Evolutionary conservation across 768 basidiomycete genomes (phyloP).

Genomic region (Kwoniella heveanensis): DNA sequence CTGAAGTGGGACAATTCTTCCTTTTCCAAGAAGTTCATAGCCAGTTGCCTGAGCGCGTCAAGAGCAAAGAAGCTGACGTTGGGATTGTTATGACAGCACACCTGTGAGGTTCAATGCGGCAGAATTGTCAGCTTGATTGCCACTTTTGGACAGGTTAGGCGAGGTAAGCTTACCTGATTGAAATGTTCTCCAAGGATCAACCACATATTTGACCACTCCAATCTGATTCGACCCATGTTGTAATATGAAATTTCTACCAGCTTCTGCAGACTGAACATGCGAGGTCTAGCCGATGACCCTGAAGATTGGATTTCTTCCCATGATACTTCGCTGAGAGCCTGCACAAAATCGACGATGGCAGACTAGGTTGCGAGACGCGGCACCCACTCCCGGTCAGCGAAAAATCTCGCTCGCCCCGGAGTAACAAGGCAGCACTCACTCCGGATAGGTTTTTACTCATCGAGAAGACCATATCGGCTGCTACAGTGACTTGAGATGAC

Average conservation of each 20-base stretch:
- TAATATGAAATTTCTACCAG: slow-evolving; percentile 99
- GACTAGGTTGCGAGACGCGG: slow-evolving; percentile 66
- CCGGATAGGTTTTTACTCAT: slow-evolving; percentile 91
- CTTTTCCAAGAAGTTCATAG: slow-evolving; percentile 98
- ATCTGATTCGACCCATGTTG: slow-evolving; percentile 96
- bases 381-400: no score
- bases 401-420: no score
- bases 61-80: slow-evolving; percentile 95
- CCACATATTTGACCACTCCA: slow-evolving; percentile 99
- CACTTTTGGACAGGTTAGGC: neutral
- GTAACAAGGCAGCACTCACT: slow-evolving; percentile 60
- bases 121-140: neutral
- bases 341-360: slow-evolving; percentile 96
- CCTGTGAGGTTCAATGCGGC: slow-evolving; percentile 60
- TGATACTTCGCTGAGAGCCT: slow-evolving; percentile 91
- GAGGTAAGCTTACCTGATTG: slow-evolving; percentile 73
- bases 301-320: slow-evolving; percentile 99
- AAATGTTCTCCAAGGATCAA: slow-evolving; percentile 97
- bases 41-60: slow-evolving; percentile 91
- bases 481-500: slow-evolving; percentile 96
- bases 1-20: slow-evolving; percentile 97
- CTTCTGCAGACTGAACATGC: slow-evolving; percentile 95
- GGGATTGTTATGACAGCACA: slow-evolving; percentile 96
- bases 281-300: slow-evolving; percentile 86
- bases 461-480: slow-evolving; percentile 99